phyloP scores from a whole-genome alignment of 495 filamentous ascomycete genomes.

The Xylaria castorea region DNA sequence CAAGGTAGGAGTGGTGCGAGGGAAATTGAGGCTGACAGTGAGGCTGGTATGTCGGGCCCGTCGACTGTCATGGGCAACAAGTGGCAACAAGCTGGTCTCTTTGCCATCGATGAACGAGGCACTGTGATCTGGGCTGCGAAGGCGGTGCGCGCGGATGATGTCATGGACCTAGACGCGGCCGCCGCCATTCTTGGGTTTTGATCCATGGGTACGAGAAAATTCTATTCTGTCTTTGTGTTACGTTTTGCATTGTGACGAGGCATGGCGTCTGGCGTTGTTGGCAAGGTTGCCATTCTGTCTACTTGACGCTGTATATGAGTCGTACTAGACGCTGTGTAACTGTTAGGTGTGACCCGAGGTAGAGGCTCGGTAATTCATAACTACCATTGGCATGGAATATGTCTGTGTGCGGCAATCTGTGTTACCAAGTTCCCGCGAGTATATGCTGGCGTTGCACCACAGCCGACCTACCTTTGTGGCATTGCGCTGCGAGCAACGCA shows the following conservation, averaged over 20 bases:
- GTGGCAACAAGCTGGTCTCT: constrained; percentile 65
- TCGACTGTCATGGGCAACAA: constrained; percentile 65
- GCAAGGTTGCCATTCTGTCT: neutral
- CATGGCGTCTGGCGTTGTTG: constrained; percentile 12
- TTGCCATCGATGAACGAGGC: constrained; percentile 61
- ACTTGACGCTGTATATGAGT: neutral
- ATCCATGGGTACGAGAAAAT: neutral
- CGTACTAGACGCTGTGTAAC: neutral
- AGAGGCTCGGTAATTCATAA: neutral
- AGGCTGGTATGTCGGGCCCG: constrained; percentile 33
- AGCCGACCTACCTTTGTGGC: neutral
- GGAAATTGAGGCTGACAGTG: constrained; percentile 23
- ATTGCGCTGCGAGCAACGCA: neutral
- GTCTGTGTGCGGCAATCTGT: neutral
- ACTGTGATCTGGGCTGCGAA: constrained; percentile 58
- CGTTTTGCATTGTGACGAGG: constrained; percentile 3
- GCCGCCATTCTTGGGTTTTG: constrained; percentile 46
- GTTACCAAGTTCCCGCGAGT: neutral
- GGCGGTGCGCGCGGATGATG: constrained; percentile 56
- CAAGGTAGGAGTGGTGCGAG: constrained; percentile 25
- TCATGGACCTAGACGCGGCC: constrained; percentile 59
- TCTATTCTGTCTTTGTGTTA: neutral
- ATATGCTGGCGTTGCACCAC: neutral
- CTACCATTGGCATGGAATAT: neutral
- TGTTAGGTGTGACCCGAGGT: neutral